Conservation (phyloP, 192 early-diverging fungal genomes). For the Coemansia sp. region DNA sequence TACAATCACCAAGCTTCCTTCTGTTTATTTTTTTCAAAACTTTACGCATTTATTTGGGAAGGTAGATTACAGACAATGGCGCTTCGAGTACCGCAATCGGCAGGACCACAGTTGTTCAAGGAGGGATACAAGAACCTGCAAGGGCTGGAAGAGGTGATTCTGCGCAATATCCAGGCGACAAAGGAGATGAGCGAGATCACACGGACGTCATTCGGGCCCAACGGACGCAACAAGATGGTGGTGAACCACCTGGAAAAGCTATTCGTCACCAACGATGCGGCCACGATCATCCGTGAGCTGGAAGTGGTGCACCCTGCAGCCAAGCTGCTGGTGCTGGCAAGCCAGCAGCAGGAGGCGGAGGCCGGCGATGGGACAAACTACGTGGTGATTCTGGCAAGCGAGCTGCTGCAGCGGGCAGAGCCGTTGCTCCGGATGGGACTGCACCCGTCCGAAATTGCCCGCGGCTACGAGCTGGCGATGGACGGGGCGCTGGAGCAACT, state of each 20-base stretch:
- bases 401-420: slow-evolving; percentile 93
- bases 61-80: too few relatives aligned
- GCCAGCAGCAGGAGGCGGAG: slow-evolving; percentile 96
- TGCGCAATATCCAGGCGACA: slow-evolving; percentile 91
- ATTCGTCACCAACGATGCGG: slow-evolving; percentile 98
- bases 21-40: not conserved
- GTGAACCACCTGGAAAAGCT: slow-evolving; percentile 98
- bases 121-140: slow-evolving; percentile 96
- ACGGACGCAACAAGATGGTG: slow-evolving; percentile 98
- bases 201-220: slow-evolving; percentile 94
- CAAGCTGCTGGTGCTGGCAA: slow-evolving; percentile 92
- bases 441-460: slow-evolving; percentile 90
- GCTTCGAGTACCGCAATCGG: slow-evolving; percentile 81
- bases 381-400: slow-evolving; percentile 90
- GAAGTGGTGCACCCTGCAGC: slow-evolving; percentile 98
- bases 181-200: slow-evolving; percentile 92
- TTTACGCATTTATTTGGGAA: not conserved
- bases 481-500: slow-evolving; percentile 80
- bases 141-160: slow-evolving; percentile 94
- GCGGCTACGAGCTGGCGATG: slow-evolving; percentile 87
- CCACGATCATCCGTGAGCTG: slow-evolving; percentile 95
- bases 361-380: slow-evolving; percentile 96
- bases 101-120: slow-evolving; percentile 83
- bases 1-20: too few relatives aligned
- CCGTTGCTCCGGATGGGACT: slow-evolving; percentile 91